Base-by-base conservation (phyloP, 495 filamentous ascomycete species). In the Bathelium albidoporum region DNA sequence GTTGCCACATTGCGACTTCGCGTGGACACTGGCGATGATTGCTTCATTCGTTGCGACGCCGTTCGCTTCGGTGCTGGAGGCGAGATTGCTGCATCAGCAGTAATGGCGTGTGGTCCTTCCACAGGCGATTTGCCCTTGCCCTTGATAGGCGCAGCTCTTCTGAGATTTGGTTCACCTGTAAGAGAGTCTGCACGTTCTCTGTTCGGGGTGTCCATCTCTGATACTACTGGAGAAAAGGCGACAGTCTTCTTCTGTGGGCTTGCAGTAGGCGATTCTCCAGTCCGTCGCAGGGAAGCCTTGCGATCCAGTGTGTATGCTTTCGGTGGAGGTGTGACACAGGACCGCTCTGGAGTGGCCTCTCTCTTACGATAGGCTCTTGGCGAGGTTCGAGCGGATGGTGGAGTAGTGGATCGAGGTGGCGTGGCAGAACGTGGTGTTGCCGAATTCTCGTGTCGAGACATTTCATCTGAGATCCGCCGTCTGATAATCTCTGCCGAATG, bases 151-250 rank as follows among this genome's bases (percentile, higher is more conserved):
- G 49, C 24, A 55, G n/a, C 16, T 20, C 49, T 55, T 55, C 49
- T 55, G 20, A 29, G n/a, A 24, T n/a, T 9, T 55, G 49, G 49
- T 55, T 55, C 49, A 55, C 49, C 49, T 10, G 49, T 55, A 29
- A 55, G 49, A 26, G 49, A 55, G 29, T 55, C 49, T 9, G 49
- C 49, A 24, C 49, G 49, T 20, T 55, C 49, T 20, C 49, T 26
- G 29, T 20, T 55, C 7, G 49, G 49, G 29, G 49, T 55, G 16
- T 55, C 49, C 49, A 55, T 55, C 9, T 55, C 49, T 55, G 49
- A 55, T 55, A 55, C 49, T 7, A 55, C 49, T 10, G 49, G 49
- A 55, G 49, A 55, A 55, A 55, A 55, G 26, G 49, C 49, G 49
- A 55, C 49, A 3, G 49, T 55, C 49, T 55, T 55, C 49, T 55